Evolutionary conservation across 164 flowering plant genomes (phyloP), one percentile per base, ranked within the genome.

Genomic region (Warburgia ugandensis): DNA sequence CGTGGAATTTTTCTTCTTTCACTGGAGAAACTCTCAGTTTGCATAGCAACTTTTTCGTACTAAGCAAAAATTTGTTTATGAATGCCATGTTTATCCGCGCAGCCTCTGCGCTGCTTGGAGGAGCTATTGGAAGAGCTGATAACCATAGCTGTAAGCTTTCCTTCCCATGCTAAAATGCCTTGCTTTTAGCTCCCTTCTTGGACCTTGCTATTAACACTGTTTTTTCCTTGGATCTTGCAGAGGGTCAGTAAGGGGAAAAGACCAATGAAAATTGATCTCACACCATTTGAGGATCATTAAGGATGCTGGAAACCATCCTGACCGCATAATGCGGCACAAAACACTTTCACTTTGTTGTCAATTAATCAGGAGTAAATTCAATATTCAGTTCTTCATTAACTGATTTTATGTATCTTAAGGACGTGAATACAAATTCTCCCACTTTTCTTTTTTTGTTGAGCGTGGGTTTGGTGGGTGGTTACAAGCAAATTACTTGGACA

Each of bases 101-200:
- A 82, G 95, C 89, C 95, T 29, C 64, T 86, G 39, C 80, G 89
- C 23, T 77, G 81, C 50, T 63, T 86, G 70, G 91, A 86, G 69
- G 95, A 81, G 60, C 72, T 83, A 54, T 69, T 83, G 17, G 71
- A 68, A 55, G 95, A 86, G 81, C 84, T 83, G 5, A 61, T 81
- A 38, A 83, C 78, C 21, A 80, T 86, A 43, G 82, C 88, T 65
- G 92, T 84, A 71, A 76, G 86, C 58, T 48, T n/a, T 50, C 47
- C 42, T 20, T 32, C 20, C 10, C 25, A 40, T 19, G 31, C 17
- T 37, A 5, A 35, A 23, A 23, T 44, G 5, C 13, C 13, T 22
- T 3, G 11, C 17, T 17, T 12, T 16, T 3, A 27, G 4, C 29
- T n/a, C 26, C 9, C 7, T 3, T 17, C 33, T 27, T 11, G 50